Base-by-base conservation (phyloP, 1,284 basidiomycete species). In the Tremellales sp. region DNA sequence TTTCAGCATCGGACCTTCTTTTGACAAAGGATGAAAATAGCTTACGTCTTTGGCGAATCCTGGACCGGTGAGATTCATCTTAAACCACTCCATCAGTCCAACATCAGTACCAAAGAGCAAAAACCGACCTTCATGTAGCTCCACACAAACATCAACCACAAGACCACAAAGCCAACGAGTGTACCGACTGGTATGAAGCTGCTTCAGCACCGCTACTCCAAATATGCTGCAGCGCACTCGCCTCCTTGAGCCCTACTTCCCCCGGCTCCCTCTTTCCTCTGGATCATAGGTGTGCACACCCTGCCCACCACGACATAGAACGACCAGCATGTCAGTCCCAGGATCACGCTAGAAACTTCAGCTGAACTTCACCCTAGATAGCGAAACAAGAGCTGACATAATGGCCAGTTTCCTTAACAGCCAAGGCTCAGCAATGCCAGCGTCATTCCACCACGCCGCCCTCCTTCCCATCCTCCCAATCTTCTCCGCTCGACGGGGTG, bases 131-230 rank as follows among this genome's bases (percentile, higher is more conserved):
- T 82, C 16, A 76, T 51, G 66, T 87, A 89, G 3, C 80, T 75
- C 85, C 85, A 87, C 0, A 81, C 45, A 74, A 81, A 79, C 79
- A 86, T 82, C n/a, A 83, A 53, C 43, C 78, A 81, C 13, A 87
- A 60, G 2, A 84, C 51, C 31, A 74, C 74, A 57, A 82, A 86
- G 2, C 80, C 75, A 0, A 77, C 73, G 25, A 86, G 60, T 38
- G 83, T 75, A 0, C 74, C 79, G 48, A 84, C 84, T 86, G 28
- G 37, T 2, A 19, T 34, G 8, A 27, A 36, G 35, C 40, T 21
- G 7, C 42, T 39, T 45, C 19, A 27, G 43, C 27, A 6, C 31
- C 29, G 19, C 24, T 40, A 9, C 29, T 16, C 29, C 33, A 33
- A 22, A 7, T 22, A 12, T 36, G 18, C n/a, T 8, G 22, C 16